These are phyloP conservation scores for Prototheca wickerhamii DNA, from an alignment of 163 green algal species.

Conservation along the genomic window DNA sequence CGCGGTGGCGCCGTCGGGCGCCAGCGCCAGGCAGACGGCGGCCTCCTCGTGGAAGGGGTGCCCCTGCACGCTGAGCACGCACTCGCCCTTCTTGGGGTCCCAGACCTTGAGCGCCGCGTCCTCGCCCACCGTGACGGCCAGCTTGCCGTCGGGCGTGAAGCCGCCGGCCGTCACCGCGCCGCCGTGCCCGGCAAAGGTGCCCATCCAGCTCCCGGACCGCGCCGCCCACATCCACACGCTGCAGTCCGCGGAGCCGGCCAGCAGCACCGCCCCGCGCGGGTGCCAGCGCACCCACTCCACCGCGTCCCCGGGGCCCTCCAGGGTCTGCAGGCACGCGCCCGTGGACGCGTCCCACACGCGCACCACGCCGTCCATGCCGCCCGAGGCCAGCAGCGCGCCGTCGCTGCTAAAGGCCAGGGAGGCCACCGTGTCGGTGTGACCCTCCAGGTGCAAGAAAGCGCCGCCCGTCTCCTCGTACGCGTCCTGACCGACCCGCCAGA, in stretches of 20 bases:
- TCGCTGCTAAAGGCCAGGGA: constrained; percentile 60
- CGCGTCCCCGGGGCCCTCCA: constrained; percentile 80
- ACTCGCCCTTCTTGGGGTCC: constrained; percentile 80
- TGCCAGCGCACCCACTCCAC: constrained; percentile 93
- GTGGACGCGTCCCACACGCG: constrained; percentile 64
- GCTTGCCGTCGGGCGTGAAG: constrained; percentile 86
- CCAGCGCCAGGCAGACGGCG: constrained; percentile 66
- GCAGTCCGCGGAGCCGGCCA: constrained; percentile 88
- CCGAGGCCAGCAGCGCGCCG: constrained; percentile 68
- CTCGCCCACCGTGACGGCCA: constrained; percentile 62
- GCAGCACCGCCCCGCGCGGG: constrained; percentile 77
- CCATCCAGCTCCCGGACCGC: constrained; percentile 72
- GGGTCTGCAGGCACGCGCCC: constrained; percentile 35
- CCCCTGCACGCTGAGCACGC: constrained; percentile 36
- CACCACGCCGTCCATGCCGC: constrained; percentile 77
- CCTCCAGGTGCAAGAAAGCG: constrained; percentile 40
- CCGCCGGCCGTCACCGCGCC: constrained; percentile 70
- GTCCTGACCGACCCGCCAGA: constrained; percentile 67
- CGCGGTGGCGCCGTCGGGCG: constrained; percentile 40
- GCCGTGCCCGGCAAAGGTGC: constrained; percentile 83
- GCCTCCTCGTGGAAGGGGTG: constrained; percentile 56
- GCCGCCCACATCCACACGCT: constrained; percentile 95
- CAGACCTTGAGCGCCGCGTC: constrained; percentile 76
- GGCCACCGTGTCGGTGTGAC: constrained; percentile 70
- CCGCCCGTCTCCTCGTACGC: constrained; percentile 51